Conservation (phyloP, 2,329 filamentous ascomycete species). For the Diaporthe australafricana region DNA sequence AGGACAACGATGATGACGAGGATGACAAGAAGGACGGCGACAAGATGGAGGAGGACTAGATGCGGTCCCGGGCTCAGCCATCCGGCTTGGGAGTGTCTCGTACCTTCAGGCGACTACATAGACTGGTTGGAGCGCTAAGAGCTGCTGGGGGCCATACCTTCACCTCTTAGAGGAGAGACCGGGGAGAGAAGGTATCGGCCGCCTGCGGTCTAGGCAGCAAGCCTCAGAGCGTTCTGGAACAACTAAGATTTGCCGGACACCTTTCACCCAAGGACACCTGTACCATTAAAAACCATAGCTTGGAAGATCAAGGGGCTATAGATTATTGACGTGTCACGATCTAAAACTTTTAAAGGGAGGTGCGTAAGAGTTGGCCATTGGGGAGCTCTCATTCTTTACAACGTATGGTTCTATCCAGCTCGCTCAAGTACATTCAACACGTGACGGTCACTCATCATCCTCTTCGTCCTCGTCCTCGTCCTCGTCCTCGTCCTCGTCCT, state of each 20-base stretch:
- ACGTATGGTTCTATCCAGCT: background rate
- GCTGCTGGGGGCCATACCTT: background rate
- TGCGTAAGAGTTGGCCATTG: background rate
- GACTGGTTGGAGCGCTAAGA: background rate
- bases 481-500: background rate
- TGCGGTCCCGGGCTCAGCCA: conserved; percentile 23
- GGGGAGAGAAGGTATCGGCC: background rate
- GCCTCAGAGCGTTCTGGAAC: background rate
- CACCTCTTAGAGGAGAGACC: background rate
- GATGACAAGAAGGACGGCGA: conserved; percentile 76
- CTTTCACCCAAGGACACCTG: background rate
- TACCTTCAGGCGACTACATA: background rate
- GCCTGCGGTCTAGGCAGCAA: background rate
- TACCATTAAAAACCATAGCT: conserved; percentile 14
- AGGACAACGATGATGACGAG: conserved; percentile 87
- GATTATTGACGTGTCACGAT: conserved; percentile 37
- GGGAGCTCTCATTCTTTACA: background rate
- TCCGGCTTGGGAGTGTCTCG: background rate
- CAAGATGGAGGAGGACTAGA: conserved; percentile 81
- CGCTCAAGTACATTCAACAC: background rate
- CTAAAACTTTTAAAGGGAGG: background rate
- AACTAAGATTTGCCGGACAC: background rate
- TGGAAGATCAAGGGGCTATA: conserved; percentile 37
- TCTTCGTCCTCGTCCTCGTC: background rate
- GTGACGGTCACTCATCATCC: background rate